Evolutionary conservation across 1,139 yeast species (phyloP), one percentile per base, ranked within the genome.

Genomic region (Kurtzmaniella quercitrusa): DNA sequence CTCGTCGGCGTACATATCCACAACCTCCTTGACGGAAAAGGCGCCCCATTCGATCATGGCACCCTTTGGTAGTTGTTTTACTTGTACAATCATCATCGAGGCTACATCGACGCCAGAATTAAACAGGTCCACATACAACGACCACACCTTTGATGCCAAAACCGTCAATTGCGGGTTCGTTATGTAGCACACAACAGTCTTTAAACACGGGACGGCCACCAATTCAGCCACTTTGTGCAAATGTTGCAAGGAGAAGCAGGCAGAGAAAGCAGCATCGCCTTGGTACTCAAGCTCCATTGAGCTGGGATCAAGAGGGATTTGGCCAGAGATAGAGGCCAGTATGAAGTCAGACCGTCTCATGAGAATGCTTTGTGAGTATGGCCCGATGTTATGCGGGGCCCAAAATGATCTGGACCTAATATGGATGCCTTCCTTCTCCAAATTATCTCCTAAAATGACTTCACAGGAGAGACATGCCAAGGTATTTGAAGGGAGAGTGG

Each of bases 301-400:
- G 0, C 79, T 62, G 0, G 98, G 98, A 2, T 85, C 59, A 40
- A 93, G 68, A 1, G 96, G 95, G 36, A 93, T 91, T 63, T 93
- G 98, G 0, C 98, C 98, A 37, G 97, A 88, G n/a, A 90, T 65
- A 37, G 80, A 76, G 0, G 86, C 81, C 7, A 79, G 54, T 34
- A 68, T 62, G 45, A 60, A 58, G 7, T 45, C 44, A 25, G 75
- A 72, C 15, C 64, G 65, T 7, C 60, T 59, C 44, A 73, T 77
- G 41, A 79, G 68, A 11, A 82, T 78, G 1, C 93, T 79, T 62
- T 93, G 98, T 0, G 98, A 91, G 59, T 93, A 93, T 0, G 98
- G 98, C 0, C 98, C 98, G 45, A 93, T 93, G 54, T 93, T 93
- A 39, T 95, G 94, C 0, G 98, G 98, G 0, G 97, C 97, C 98